Conservation (phyloP, 2,329 filamentous ascomycete genomes). For the Epichloe sylvatica region DNA sequence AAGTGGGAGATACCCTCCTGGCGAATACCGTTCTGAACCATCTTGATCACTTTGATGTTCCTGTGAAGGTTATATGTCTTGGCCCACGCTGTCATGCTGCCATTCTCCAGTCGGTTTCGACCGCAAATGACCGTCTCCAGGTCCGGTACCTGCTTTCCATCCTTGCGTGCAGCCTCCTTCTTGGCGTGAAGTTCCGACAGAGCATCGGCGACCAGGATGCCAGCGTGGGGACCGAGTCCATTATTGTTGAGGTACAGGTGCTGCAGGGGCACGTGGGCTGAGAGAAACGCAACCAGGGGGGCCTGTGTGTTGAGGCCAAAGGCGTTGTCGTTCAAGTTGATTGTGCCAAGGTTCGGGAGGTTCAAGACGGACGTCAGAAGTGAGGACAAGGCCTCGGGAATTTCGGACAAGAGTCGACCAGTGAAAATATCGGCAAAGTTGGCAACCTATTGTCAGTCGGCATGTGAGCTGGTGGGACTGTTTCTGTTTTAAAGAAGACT, state of each 20-base stretch:
- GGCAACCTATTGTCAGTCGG: slow-evolving; percentile 39
- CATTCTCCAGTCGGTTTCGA: slow-evolving; percentile 88
- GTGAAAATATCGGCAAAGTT: slow-evolving; percentile 98
- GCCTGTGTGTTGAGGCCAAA: slow-evolving; percentile 93
- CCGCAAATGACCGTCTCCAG: slow-evolving; percentile 97
- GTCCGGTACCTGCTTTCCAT: slow-evolving; percentile 58
- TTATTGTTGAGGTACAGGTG: slow-evolving; percentile 98
- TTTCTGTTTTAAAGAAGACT: background rate
- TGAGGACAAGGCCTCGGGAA: slow-evolving; percentile 73
- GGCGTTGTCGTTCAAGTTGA: slow-evolving; percentile 96
- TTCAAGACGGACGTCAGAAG: slow-evolving; percentile 78
- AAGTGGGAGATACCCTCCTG: slow-evolving; percentile 81
- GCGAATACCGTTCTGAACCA: slow-evolving; percentile 96
- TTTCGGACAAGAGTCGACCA: slow-evolving; percentile 80
- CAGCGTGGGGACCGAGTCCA: slow-evolving; percentile 82
- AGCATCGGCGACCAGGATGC: slow-evolving; percentile 77
- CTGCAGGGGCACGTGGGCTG: slow-evolving; percentile 74
- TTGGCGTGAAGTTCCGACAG: slow-evolving; percentile 69
- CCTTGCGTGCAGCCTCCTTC: slow-evolving; percentile 64
- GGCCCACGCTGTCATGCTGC: slow-evolving; percentile 92
- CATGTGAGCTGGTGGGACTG: slow-evolving; percentile 2
- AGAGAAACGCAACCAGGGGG: slow-evolving; percentile 82
- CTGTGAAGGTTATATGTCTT: slow-evolving; percentile 71
- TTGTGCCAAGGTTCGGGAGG: slow-evolving; percentile 71
- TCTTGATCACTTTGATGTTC: slow-evolving; percentile 74